Percentiles rank a stretch among this genome's conserved stretches.
These are phyloP conservation scores for Populus tomentosa DNA, from an alignment of 441 rosid species.

Conservation along the genomic window DNA sequence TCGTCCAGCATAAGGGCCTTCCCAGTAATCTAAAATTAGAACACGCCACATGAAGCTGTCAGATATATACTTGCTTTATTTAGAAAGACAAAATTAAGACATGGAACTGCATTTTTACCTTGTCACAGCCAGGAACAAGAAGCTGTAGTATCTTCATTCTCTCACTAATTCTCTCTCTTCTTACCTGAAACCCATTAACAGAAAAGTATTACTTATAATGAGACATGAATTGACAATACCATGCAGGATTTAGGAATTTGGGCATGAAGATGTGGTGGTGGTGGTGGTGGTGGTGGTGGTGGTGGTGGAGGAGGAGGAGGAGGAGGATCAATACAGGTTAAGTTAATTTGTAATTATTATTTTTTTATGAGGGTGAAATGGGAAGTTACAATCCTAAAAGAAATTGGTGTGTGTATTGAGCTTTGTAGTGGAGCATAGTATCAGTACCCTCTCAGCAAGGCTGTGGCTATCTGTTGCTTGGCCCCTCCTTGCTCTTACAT, in stretches of 20 bases:
- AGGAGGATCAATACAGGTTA: not conserved
- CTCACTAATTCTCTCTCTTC: slow-evolving; percentile 83
- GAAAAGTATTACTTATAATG: not conserved
- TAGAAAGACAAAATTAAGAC: slow-evolving; percentile 7
- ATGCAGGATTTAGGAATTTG: not conserved
- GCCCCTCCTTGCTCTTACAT: slow-evolving; percentile 87
- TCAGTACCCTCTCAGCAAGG: slow-evolving; percentile 67
- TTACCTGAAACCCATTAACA: slow-evolving; percentile 32
- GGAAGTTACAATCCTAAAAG: not conserved
- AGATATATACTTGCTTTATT: not conserved
- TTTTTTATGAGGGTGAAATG: not conserved
- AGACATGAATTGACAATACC: not conserved
- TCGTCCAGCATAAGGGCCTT: slow-evolving; percentile 86
- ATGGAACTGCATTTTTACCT: slow-evolving; percentile 30
- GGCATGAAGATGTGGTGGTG: not conserved
- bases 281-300: no score
- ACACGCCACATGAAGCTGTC: slow-evolving; percentile 39
- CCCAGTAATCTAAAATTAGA: slow-evolving; percentile 54
- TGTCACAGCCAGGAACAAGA: slow-evolving; percentile 82
- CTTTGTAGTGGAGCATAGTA: not conserved
- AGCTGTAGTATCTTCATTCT: slow-evolving; percentile 58
- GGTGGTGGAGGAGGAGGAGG: no score
- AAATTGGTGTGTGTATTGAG: not conserved
- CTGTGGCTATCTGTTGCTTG: slow-evolving; percentile 91
- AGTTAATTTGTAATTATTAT: not conserved